phyloP scores from a whole-genome alignment of 139 green algal species.

The Astrephomene gubernaculifera region DNA sequence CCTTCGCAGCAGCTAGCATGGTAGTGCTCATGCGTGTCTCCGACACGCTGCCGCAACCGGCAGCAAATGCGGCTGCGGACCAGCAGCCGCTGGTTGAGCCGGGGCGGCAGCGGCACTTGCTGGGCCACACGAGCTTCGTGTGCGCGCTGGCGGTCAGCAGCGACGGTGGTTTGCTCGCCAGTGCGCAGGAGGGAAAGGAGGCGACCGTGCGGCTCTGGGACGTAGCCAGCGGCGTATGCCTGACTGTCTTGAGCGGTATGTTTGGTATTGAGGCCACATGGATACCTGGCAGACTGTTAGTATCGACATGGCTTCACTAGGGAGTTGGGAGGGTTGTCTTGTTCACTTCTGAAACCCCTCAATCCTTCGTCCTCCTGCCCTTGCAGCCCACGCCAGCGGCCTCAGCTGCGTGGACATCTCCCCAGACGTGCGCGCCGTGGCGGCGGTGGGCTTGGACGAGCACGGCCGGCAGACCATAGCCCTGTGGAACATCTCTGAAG shows the following conservation, averaged over 20 bases:
- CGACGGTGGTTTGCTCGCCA: constrained; percentile 69
- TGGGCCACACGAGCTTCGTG: constrained; percentile 73
- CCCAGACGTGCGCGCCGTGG: constrained; percentile 69
- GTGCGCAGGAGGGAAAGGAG: constrained; percentile 78
- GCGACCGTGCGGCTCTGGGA: constrained; percentile 83
- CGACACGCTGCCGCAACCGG: background rate
- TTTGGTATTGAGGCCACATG: background rate
- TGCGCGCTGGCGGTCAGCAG: constrained; percentile 67
- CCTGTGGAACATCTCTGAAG: constrained; percentile 77
- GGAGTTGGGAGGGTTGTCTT: no score
- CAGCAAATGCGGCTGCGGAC: background rate
- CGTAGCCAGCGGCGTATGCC: constrained; percentile 61
- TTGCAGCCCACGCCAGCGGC: constrained; percentile 71
- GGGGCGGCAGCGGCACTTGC: constrained; percentile 69
- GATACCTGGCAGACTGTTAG: background rate
- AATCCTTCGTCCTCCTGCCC: no score
- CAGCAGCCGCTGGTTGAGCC: background rate
- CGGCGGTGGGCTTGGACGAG: constrained; percentile 75
- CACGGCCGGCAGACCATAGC: constrained; percentile 74
- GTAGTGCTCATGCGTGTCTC: constrained; percentile 66
- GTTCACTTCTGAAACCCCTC: no score
- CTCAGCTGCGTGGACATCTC: constrained; percentile 80
- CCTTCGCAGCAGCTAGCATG: constrained; percentile 66
- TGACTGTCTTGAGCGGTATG: constrained; percentile 66
- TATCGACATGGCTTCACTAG: no score